phyloP scores from a whole-genome alignment of 208 protist genomes.

The Trypanosoma theileri region DNA sequence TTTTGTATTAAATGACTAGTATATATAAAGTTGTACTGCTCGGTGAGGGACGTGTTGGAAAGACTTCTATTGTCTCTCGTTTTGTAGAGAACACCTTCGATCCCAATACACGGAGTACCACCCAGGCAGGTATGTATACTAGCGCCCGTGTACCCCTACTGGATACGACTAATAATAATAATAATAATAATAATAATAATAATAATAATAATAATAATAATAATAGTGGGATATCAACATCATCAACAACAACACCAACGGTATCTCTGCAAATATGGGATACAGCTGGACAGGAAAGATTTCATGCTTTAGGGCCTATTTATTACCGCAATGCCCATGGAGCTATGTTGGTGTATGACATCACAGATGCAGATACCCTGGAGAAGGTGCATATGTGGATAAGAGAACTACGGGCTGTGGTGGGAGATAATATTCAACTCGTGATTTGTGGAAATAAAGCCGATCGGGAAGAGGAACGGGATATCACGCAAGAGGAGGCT shows the following conservation, averaged over 20 bases:
- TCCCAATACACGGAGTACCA: constrained; percentile 57
- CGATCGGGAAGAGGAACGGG: constrained; percentile 77
- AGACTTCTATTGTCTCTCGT: constrained; percentile 76
- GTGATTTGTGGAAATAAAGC: constrained; percentile 95
- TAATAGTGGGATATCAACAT: too few species aligned
- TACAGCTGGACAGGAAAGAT: constrained; percentile 81
- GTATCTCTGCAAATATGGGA: constrained; percentile 72
- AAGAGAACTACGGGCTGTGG: constrained; percentile 91
- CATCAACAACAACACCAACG: constrained; percentile 6
- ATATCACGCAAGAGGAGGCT: constrained; percentile 71
- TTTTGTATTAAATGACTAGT: neutral
- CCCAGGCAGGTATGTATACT: constrained; percentile 68
- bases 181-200: too few species aligned
- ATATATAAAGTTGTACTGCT: constrained; percentile 81
- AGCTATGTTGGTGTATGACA: constrained; percentile 95
- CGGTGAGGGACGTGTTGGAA: constrained; percentile 84
- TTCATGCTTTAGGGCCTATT: constrained; percentile 82
- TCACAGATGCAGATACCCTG: constrained; percentile 93
- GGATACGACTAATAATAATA: constrained; percentile 24
- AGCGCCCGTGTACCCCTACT: constrained; percentile 50
- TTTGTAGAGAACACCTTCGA: constrained; percentile 76
- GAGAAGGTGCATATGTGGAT: constrained; percentile 94
- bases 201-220: too few species aligned
- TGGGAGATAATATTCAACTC: constrained; percentile 89
- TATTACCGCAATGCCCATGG: constrained; percentile 85